Conservation (phyloP, 768 basidiomycete genomes). For the Stropharia rugosoannulata region DNA sequence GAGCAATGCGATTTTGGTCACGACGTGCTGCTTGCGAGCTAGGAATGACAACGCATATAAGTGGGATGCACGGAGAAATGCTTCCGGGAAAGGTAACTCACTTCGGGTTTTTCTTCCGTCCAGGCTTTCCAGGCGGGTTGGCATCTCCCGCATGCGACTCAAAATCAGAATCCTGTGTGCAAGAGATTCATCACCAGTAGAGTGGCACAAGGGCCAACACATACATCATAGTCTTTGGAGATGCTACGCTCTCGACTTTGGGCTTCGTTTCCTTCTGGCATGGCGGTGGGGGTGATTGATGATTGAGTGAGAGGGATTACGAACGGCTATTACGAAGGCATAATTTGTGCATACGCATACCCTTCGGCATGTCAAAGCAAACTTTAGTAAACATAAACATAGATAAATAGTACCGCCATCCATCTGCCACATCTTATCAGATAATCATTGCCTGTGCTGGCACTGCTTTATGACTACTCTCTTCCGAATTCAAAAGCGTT, state of each 20-base stretch:
- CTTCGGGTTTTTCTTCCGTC: slow-evolving; percentile 91
- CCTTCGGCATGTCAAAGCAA: background rate
- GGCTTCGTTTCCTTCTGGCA: slow-evolving; percentile 47
- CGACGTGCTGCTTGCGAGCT: slow-evolving; percentile 88
- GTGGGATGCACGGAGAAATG: slow-evolving; percentile 10
- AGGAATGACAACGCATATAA: slow-evolving; percentile 7
- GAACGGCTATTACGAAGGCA: slow-evolving; percentile 24
- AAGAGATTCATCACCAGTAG: slow-evolving; percentile 1
- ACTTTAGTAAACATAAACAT: slow-evolving; percentile 15
- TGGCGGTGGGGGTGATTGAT: slow-evolving; percentile 28
- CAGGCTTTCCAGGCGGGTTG: slow-evolving; percentile 60
- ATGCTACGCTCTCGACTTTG: slow-evolving; percentile 56
- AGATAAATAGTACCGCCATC: slow-evolving; percentile 16
- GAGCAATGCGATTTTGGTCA: slow-evolving; percentile 91
- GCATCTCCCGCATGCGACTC: slow-evolving; percentile 50
- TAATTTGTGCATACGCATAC: slow-evolving; percentile 11
- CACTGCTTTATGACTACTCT: background rate
- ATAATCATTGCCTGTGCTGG: background rate
- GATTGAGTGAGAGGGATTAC: slow-evolving; percentile 48
- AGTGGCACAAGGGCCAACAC: slow-evolving; percentile 8
- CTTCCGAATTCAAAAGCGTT: background rate
- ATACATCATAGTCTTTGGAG: slow-evolving; percentile 60
- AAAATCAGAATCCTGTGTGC: slow-evolving; percentile 60
- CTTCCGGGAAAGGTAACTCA: slow-evolving; percentile 30
- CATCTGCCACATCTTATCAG: slow-evolving; percentile 1